phyloP scores from a whole-genome alignment of 495 filamentous ascomycete species.

The Viridothelium virens region DNA sequence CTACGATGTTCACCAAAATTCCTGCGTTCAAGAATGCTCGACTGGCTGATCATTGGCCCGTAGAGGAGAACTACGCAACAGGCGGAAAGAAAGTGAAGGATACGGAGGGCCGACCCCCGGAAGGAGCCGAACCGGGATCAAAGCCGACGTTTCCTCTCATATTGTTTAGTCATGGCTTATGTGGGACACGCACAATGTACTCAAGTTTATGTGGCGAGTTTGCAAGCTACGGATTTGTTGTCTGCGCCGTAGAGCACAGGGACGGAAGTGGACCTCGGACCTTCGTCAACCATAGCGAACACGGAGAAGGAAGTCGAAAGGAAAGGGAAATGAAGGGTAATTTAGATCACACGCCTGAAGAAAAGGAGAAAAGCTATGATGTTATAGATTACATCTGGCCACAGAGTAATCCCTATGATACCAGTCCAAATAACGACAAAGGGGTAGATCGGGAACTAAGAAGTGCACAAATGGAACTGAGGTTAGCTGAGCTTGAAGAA shows the following conservation, averaged over 20 bases:
- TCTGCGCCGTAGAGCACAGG: conserved; percentile 40
- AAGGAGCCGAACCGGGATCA: conserved; percentile 21
- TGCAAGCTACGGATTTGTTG: conserved; percentile 43
- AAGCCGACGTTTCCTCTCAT: conserved; percentile 39
- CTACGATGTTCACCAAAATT: conserved; percentile 50
- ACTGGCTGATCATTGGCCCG: conserved; percentile 39
- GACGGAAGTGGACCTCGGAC: conserved; percentile 40
- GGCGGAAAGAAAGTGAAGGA: conserved; percentile 31
- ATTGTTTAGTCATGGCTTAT: conserved; percentile 42
- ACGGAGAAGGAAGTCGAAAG: conserved; percentile 25
- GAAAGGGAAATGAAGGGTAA: conserved; percentile 24
- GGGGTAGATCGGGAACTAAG: conserved; percentile 40
- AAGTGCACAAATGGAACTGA: conserved; percentile 37
- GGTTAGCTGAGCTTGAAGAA: conserved; percentile 40
- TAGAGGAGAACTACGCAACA: conserved; percentile 24
- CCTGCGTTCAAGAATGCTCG: conserved; percentile 49
- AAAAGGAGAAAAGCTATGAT: conserved; percentile 30
- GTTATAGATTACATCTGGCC: conserved; percentile 41
- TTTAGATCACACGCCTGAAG: conserved; percentile 31
- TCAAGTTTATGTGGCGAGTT: conserved; percentile 41
- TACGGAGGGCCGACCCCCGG: conserved; percentile 24
- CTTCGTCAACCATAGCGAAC: conserved; percentile 36
- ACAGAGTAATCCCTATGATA: conserved; percentile 38
- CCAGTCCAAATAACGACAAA: conserved; percentile 34
- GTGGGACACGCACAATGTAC: conserved; percentile 40